A percentile compares a stretch with the other conserved stretches of the same genome.
Conservation (phyloP, 164 flowering plant species). For the Warburgia ugandensis region DNA sequence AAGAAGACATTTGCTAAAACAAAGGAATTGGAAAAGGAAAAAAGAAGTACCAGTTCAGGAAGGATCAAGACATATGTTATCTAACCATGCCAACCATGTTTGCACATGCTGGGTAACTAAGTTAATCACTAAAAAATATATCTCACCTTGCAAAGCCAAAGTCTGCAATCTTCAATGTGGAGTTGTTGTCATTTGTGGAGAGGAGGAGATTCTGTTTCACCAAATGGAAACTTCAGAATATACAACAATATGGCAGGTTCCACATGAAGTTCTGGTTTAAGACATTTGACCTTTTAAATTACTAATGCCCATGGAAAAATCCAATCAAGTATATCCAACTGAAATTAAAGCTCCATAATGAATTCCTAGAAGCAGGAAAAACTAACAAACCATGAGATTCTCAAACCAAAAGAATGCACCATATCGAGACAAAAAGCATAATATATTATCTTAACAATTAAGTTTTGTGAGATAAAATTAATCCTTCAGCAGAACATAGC, state of each 20-base stretch:
- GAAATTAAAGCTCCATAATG: conserved; percentile 4
- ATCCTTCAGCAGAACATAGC: too few relatives aligned
- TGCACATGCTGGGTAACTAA: too few relatives aligned
- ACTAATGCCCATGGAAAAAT: conserved; percentile 3
- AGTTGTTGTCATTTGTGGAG: conserved; percentile 44
- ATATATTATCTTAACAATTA: background rate
- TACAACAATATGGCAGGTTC: conserved; percentile 8
- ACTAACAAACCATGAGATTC: conserved; percentile 1
- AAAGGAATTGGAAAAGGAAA: too few relatives aligned
- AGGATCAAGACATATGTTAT: too few relatives aligned
- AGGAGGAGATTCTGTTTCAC: conserved; percentile 88
- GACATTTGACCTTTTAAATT: conserved; percentile 4
- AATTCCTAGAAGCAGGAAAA: conserved; percentile 5
- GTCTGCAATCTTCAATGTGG: conserved; percentile 89
- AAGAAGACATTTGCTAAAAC: too few relatives aligned
- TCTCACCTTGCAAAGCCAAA: conserved; percentile 95
- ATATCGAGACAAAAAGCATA: background rate
- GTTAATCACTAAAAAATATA: background rate
- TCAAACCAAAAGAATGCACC: conserved; percentile 8
- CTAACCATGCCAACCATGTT: too few relatives aligned
- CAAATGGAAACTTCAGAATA: conserved; percentile 19
- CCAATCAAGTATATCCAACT: conserved; percentile 4
- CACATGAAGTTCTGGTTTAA: conserved; percentile 2
- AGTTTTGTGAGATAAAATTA: too few relatives aligned
- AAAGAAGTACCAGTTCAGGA: too few relatives aligned